Conservation (phyloP, 129 eudicot species). For the Escallonia rubra region DNA sequence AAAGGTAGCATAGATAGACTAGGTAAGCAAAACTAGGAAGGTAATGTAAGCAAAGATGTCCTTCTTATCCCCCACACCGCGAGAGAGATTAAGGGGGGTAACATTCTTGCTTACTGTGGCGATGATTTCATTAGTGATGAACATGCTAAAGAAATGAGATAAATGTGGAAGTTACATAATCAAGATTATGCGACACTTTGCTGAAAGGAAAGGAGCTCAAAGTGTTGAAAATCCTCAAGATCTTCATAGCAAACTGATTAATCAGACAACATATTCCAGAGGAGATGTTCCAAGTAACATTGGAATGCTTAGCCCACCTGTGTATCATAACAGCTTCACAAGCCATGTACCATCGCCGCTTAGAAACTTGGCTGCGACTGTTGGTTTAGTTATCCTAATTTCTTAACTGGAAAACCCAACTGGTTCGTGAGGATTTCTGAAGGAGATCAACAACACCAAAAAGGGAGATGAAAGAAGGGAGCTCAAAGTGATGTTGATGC, state of each 20-base stretch:
- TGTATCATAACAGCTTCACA: slow-evolving; percentile 31
- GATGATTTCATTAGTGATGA: no score
- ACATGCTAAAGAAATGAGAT: no score
- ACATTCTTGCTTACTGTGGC: no score
- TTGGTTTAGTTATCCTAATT: slow-evolving; percentile 23
- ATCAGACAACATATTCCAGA: slow-evolving; percentile 26
- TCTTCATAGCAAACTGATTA: slow-evolving; percentile 33
- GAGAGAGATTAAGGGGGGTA: no score
- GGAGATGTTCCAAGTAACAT: slow-evolving; percentile 30
- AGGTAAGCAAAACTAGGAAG: no score
- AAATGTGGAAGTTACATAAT: neutral
- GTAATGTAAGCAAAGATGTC: no score
- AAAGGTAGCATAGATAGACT: no score
- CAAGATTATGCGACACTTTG: slow-evolving; percentile 15
- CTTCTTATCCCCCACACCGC: no score
- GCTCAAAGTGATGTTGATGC: neutral
- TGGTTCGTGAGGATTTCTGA: slow-evolving; percentile 27
- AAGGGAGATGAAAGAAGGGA: slow-evolving; percentile 7
- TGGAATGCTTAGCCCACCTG: slow-evolving; percentile 20
- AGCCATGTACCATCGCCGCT: slow-evolving; percentile 19
- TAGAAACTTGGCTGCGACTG: slow-evolving; percentile 16
- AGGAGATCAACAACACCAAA: slow-evolving; percentile 12
- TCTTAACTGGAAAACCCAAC: slow-evolving; percentile 25
- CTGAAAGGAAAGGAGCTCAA: slow-evolving; percentile 21
- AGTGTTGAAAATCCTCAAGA: slow-evolving; percentile 22